A percentile compares a stretch with the other conserved stretches of the same genome.
These are phyloP conservation scores for Eucalyptus tenuipes DNA, from an alignment of 345 rosid species.

Conservation along the genomic window DNA sequence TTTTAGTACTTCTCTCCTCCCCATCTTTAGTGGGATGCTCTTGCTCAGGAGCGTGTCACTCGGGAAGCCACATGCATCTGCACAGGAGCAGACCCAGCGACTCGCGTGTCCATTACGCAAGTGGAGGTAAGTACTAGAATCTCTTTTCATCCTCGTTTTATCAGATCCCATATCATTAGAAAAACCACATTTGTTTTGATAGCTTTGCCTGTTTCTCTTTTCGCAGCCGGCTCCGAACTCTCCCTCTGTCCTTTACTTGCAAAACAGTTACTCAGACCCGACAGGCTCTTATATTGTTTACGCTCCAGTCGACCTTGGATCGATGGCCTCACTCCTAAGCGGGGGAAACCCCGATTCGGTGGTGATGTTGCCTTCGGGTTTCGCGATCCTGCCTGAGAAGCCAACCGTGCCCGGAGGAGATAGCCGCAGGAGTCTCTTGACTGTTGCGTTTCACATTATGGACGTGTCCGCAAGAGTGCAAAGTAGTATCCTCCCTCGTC, in stretches of 20 bases:
- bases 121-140: not conserved
- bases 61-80: not conserved
- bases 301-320: conserved; percentile 14
- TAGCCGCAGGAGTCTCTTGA: conserved; percentile 18
- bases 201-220: not conserved
- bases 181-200: not conserved
- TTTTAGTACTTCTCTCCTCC: not conserved
- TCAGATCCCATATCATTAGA: not conserved
- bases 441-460: conserved; percentile 4
- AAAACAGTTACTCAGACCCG: conserved; percentile 17
- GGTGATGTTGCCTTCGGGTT: conserved; percentile 25
- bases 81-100: not conserved
- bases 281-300: conserved; percentile 16
- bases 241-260: conserved; percentile 10
- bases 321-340: conserved; percentile 4
- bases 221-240: conserved; percentile 1
- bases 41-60: not conserved
- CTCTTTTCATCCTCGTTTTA: not conserved
- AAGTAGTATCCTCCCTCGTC: not conserved
- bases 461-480: not conserved
- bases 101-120: not conserved
- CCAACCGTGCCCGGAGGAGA: not conserved
- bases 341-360: conserved; percentile 14
- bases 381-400: conserved; percentile 22
- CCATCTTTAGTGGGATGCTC: not conserved